These are phyloP conservation scores for Pestalotiopsis sp. DNA, from an alignment of 2,329 filamentous ascomycete species.

Conservation along the genomic window DNA sequence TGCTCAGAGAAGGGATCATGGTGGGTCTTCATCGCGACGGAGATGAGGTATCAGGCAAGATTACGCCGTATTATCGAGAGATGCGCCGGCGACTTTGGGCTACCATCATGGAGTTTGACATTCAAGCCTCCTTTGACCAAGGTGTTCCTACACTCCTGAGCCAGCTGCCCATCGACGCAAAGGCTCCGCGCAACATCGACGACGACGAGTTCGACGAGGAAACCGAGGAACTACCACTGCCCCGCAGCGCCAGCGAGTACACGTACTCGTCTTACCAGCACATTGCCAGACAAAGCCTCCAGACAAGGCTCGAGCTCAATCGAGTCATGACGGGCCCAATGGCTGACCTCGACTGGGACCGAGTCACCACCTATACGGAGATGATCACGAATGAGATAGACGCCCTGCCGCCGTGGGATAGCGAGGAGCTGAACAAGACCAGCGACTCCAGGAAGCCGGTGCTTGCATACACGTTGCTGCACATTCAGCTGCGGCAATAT, in stretches of 20 bases:
- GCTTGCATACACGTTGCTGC: conserved; percentile 61
- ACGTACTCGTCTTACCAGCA: conserved; percentile 63
- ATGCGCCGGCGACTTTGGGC: conserved; percentile 65
- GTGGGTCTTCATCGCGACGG: conserved; percentile 64
- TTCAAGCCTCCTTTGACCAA: conserved; percentile 64
- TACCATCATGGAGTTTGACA: conserved; percentile 63
- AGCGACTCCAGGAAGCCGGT: conserved; percentile 55
- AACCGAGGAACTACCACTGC: conserved; percentile 52
- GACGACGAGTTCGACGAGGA: conserved; percentile 60
- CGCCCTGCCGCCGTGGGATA: conserved; percentile 59
- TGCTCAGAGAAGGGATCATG: conserved; percentile 60
- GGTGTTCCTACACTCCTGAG: conserved; percentile 61
- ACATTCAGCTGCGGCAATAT: conserved; percentile 64
- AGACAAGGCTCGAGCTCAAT: conserved; percentile 59
- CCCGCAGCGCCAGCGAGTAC: conserved; percentile 55
- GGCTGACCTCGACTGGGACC: conserved; percentile 61
- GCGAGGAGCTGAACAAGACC: conserved; percentile 27
- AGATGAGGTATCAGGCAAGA: conserved; percentile 54
- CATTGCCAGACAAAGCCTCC: conserved; percentile 57
- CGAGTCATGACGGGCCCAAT: conserved; percentile 57
- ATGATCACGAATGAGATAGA: conserved; percentile 64
- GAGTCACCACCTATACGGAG: conserved; percentile 63
- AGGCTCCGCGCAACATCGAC: conserved; percentile 59
- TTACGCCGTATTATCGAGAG: conserved; percentile 63
- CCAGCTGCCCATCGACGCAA: conserved; percentile 48